These are phyloP conservation scores for Camptophora hylomeconis DNA, from an alignment of 2,329 filamentous ascomycete species.

Conservation along the genomic window DNA sequence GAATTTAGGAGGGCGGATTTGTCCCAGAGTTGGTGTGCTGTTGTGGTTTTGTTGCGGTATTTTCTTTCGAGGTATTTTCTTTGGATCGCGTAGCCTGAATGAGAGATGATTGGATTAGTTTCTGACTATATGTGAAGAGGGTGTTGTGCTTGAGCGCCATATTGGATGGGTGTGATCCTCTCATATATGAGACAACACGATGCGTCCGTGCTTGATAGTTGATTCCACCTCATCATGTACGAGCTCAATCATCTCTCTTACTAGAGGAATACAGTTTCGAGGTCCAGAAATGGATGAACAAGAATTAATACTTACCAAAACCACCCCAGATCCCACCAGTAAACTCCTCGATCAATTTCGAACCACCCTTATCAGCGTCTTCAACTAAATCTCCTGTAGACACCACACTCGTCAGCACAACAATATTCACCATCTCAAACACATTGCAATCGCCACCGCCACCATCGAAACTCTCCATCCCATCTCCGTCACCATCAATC, in stretches of 20 bases:
- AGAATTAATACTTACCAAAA: constrained; percentile 37
- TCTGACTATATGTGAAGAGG: neutral
- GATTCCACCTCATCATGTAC: no score
- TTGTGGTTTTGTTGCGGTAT: constrained; percentile 14
- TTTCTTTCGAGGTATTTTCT: constrained; percentile 11
- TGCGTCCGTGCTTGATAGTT: no score
- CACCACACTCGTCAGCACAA: no score
- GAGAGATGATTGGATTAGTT: neutral
- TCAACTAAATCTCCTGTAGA: no score
- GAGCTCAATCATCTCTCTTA: no score
- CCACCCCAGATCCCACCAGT: constrained; percentile 56
- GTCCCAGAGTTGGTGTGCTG: constrained; percentile 47
- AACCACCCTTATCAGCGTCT: constrained; percentile 36
- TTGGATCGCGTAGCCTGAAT: constrained; percentile 31
- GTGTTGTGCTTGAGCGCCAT: neutral
- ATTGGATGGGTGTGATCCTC: no score
- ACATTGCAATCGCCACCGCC: no score
- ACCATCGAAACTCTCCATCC: no score
- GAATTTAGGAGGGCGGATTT: constrained; percentile 40
- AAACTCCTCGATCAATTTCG: constrained; percentile 49
- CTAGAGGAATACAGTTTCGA: neutral
- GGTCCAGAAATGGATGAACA: neutral
- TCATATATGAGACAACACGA: no score
- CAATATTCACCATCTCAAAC: no score
- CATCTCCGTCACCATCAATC: no score